phyloP scores from a whole-genome alignment of 1,139 yeast genomes.

The Zhuliangozyma blackwelliae region DNA sequence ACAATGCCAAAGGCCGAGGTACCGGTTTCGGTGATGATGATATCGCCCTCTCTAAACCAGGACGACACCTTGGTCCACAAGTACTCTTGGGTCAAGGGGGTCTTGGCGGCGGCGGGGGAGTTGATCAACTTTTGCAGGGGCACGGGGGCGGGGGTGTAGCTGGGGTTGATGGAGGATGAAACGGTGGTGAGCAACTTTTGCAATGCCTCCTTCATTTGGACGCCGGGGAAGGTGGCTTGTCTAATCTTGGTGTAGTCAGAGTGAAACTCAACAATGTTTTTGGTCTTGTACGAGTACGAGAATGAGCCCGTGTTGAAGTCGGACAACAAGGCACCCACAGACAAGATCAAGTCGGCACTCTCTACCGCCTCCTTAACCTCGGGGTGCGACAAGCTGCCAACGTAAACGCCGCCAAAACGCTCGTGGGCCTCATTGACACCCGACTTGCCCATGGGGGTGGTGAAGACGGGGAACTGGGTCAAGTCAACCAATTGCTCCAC shows the following conservation, averaged over 20 bases:
- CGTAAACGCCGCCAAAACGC: constrained; percentile 82
- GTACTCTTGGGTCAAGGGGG: constrained; percentile 65
- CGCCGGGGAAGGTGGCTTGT: constrained; percentile 71
- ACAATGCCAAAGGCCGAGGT: constrained; percentile 86
- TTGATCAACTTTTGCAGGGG: constrained; percentile 39
- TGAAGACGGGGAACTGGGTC: constrained; percentile 79
- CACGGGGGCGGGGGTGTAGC: constrained; percentile 44
- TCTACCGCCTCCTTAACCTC: constrained; percentile 76
- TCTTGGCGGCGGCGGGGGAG: constrained; percentile 23
- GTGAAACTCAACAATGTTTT: constrained; percentile 81
- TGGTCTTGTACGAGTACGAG: constrained; percentile 76
- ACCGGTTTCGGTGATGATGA: constrained; percentile 83
- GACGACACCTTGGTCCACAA: constrained; percentile 73
- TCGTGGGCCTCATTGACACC: constrained; percentile 67
- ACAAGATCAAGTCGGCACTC: constrained; percentile 67
- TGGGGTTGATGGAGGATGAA: constrained; percentile 25
- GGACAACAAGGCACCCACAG: constrained; percentile 78
- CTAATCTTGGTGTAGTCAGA: constrained; percentile 80
- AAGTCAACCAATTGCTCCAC: constrained; percentile 57
- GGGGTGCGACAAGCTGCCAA: constrained; percentile 74
- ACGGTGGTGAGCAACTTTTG: constrained; percentile 41
- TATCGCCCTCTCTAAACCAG: constrained; percentile 77
- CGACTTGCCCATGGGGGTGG: constrained; percentile 91
- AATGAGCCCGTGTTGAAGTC: constrained; percentile 91
- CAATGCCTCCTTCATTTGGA: constrained; percentile 71